Evolutionary conservation across 352 stramenopile genomes (phyloP), one percentile per base, ranked within the genome.

Genomic region (Halophytophthora polymorphica): DNA sequence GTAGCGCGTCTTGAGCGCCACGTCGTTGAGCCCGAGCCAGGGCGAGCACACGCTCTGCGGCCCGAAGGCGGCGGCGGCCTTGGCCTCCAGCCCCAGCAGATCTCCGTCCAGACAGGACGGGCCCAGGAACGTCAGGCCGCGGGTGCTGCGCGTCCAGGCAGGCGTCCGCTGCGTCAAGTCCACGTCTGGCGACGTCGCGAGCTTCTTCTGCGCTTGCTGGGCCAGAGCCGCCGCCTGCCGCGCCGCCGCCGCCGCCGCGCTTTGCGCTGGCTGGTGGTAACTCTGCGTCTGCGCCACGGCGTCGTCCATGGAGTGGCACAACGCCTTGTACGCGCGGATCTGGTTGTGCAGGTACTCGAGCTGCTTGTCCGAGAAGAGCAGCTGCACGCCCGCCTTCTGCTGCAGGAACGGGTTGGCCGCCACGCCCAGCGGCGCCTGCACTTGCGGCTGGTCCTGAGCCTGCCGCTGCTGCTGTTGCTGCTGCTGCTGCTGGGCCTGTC

Each of bases 291-390:
- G 53, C 1, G 61, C 37, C 19, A 88, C 55, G 5, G 76, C 61
- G 34, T 87, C 66, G 53, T 94, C 81, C 83, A 94, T 94, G 6
- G 73, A 86, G 59, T 89, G 81, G 37, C 81, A 92, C 19, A 94
- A 66, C 31, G 79, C 61, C 57, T 92, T 94, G 65, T 87, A 94
- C 15, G 79, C 73, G 7, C 79, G 79, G 54, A 94, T 94, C 67
- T 94, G 83, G 53, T 88, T 83, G 63, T 94, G 83, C 40, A 94
- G 55, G 25, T 90, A 79, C 53, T 90, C 80, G 18, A 94, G 70
- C 59, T 94, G 83, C 53, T 85, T 88, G 25, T 91, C 83, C n/a
- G 83, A 83, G 59, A 94, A 94, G 12, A 94, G 64, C 35, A 74
- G 23, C 53, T 72, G 65, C 39, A 69, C 22, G 3, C 21, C 55